phyloP scores from a whole-genome alignment of 352 stramenopile species.

The Phytophthora capsici region DNA sequence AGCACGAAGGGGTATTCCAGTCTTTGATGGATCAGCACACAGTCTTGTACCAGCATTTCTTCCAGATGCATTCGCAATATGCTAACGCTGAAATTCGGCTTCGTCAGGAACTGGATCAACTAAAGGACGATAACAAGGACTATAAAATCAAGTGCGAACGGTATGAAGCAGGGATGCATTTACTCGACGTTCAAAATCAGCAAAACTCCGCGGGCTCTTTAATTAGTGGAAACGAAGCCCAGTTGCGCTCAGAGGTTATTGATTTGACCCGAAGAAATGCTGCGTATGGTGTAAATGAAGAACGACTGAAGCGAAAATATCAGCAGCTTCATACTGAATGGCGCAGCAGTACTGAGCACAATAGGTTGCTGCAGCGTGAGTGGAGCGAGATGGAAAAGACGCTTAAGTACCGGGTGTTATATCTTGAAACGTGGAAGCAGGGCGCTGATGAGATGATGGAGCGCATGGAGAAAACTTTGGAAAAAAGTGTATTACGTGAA shows the following conservation, averaged over 20 bases:
- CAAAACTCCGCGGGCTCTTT: conserved; percentile 8
- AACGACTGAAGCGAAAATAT: conserved; percentile 70
- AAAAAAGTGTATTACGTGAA: conserved; percentile 63
- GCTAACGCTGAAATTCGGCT: conserved; percentile 44
- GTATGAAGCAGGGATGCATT: conserved; percentile 60
- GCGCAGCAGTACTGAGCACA: conserved; percentile 35
- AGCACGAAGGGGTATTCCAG: conserved; percentile 64
- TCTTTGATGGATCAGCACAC: conserved; percentile 76
- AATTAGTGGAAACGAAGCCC: conserved; percentile 42
- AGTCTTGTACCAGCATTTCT: conserved; percentile 76
- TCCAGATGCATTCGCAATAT: conserved; percentile 63
- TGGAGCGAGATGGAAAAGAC: conserved; percentile 90
- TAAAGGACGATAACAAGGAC: conserved; percentile 47
- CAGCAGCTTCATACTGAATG: conserved; percentile 61
- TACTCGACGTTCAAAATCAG: conserved; percentile 43
- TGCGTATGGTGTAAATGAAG: conserved; percentile 85
- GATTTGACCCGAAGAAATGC: conserved; percentile 81
- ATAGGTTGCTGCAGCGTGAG: conserved; percentile 61
- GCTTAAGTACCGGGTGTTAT: conserved; percentile 89
- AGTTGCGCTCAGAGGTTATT: conserved; percentile 55
- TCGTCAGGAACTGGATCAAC: conserved; percentile 47
- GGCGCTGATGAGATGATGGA: conserved; percentile 68
- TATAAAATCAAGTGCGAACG: conserved; percentile 57
- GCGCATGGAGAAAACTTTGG: conserved; percentile 65
- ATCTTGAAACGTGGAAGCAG: conserved; percentile 92